These are phyloP conservation scores for Glaciozyma martinii DNA, from an alignment of 768 basidiomycete species.

Conservation along the genomic window DNA sequence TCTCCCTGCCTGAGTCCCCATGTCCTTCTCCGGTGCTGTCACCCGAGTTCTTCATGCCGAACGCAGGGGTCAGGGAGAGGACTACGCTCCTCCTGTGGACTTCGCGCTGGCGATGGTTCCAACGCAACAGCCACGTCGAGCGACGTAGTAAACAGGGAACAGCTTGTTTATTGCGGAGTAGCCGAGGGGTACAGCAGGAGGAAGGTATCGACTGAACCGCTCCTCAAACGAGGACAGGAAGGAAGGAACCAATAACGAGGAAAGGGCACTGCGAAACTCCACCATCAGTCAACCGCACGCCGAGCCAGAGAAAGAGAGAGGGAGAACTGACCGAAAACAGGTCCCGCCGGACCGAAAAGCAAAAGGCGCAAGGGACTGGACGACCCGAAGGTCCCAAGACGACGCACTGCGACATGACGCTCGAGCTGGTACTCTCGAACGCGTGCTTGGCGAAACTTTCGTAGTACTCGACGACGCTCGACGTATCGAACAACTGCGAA, in stretches of 20 bases:
- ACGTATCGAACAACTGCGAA: slow-evolving; percentile 78
- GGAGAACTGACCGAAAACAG: slow-evolving; percentile 46
- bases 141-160: too few species aligned
- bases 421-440: slow-evolving; percentile 85
- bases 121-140: too few species aligned
- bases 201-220: too few species aligned
- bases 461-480: slow-evolving; percentile 90
- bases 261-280: slow-evolving; percentile 5
- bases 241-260: slow-evolving; percentile 22
- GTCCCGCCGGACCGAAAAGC: slow-evolving; percentile 89
- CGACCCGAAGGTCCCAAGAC: slow-evolving; percentile 73
- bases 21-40: too few species aligned
- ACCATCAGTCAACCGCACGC: background rate
- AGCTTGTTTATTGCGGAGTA: too few species aligned
- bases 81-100: too few species aligned
- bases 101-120: too few species aligned
- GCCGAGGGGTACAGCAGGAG: too few species aligned
- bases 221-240: background rate
- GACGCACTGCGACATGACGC: slow-evolving; percentile 86
- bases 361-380: slow-evolving; percentile 84
- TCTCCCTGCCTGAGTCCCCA: too few species aligned
- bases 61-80: too few species aligned
- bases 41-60: too few species aligned
- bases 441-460: slow-evolving; percentile 95
- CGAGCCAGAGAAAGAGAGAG: background rate